Percentiles rank a stretch among this genome's conserved stretches.
phyloP scores from a whole-genome alignment of 768 basidiomycete species.

The Collybia sordida region DNA sequence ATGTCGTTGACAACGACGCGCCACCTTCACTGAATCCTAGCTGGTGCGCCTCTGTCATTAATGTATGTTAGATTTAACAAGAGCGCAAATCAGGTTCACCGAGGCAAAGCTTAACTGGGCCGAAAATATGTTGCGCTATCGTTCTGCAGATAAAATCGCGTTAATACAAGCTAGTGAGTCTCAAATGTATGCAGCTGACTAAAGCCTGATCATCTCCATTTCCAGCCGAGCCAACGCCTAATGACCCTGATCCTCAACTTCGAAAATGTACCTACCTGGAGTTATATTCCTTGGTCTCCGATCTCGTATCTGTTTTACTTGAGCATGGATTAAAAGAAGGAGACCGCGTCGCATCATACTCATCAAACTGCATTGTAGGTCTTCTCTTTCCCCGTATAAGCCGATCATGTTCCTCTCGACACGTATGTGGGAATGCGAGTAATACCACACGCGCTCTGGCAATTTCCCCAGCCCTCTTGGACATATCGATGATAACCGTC shows the following conservation, averaged over 20 bases:
- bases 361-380: constrained; percentile 76
- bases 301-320: constrained; percentile 57
- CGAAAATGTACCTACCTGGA: constrained; percentile 54
- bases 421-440: no score
- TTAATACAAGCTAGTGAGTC: constrained; percentile 69
- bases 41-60: constrained; percentile 44
- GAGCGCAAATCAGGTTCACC: constrained; percentile 38
- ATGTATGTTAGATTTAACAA: no score
- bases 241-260: constrained; percentile 40
- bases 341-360: constrained; percentile 75
- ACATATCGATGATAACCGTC: not conserved
- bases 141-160: constrained; percentile 57
- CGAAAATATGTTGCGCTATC: constrained; percentile 72
- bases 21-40: constrained; percentile 60
- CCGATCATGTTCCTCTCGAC: no score
- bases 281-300: constrained; percentile 55
- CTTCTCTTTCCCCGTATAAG: constrained; percentile 7
- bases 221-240: constrained; percentile 64
- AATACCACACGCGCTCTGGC: not conserved
- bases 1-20: constrained; percentile 56
- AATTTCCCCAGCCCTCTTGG: constrained; percentile 5
- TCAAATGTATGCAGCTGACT: constrained; percentile 15
- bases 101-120: constrained; percentile 75
- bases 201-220: constrained; percentile 12
- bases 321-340: constrained; percentile 54